Evolutionary conservation across 2,329 filamentous ascomycete species (phyloP).

Genomic region (Aspergillus costaricaensis): DNA sequence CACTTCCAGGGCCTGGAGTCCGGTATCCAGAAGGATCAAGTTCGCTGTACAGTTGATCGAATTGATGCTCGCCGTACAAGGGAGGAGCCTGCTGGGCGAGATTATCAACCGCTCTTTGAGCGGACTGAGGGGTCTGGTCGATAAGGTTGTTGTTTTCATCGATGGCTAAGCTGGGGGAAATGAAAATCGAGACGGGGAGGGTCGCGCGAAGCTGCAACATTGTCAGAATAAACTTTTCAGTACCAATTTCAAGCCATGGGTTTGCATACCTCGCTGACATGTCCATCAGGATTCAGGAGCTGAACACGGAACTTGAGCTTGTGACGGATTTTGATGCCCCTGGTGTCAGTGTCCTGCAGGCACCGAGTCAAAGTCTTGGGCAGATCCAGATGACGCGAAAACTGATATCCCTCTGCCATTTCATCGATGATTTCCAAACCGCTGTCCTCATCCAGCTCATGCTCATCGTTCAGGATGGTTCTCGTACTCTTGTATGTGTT

Average conservation of each 20-base stretch:
- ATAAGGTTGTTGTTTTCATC: slow-evolving; percentile 83
- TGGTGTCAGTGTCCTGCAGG: slow-evolving; percentile 84
- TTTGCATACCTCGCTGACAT: slow-evolving; percentile 75
- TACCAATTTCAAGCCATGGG: not conserved
- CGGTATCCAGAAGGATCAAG: slow-evolving; percentile 80
- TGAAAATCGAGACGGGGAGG: slow-evolving; percentile 88
- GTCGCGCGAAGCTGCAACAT: slow-evolving; percentile 72
- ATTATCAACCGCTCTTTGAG: slow-evolving; percentile 54
- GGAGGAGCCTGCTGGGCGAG: slow-evolving; percentile 76
- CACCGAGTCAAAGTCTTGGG: slow-evolving; percentile 81
- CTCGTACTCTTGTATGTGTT: slow-evolving; percentile 63
- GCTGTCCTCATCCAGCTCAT: slow-evolving; percentile 67
- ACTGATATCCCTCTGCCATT: slow-evolving; percentile 62
- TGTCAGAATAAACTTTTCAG: slow-evolving; percentile 14
- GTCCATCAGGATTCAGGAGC: slow-evolving; percentile 90
- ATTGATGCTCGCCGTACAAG: slow-evolving; percentile 83
- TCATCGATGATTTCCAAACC: slow-evolving; percentile 57
- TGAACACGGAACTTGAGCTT: slow-evolving; percentile 90
- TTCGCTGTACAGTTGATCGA: slow-evolving; percentile 89
- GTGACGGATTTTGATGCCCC: slow-evolving; percentile 88
- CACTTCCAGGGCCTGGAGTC: slow-evolving; percentile 66
- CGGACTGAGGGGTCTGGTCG: slow-evolving; percentile 56
- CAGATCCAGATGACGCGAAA: slow-evolving; percentile 63
- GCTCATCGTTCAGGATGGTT: slow-evolving; percentile 67
- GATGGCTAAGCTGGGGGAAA: slow-evolving; percentile 88